Evolutionary conservation across 2,329 filamentous ascomycete genomes (phyloP).

Genomic region (Aspergillus melleus): DNA sequence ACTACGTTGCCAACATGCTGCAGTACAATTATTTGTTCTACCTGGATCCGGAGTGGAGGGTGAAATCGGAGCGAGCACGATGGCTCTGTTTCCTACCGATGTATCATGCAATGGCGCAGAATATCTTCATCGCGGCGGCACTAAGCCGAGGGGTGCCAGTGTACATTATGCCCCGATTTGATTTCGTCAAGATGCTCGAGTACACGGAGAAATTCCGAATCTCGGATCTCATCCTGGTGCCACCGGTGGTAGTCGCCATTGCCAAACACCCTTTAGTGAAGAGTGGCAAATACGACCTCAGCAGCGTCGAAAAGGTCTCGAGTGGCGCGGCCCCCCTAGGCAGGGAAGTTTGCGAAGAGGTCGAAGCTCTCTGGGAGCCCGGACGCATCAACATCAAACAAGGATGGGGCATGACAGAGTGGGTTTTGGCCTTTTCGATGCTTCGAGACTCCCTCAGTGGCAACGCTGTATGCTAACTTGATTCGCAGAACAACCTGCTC

Average conservation of each 20-base stretch:
- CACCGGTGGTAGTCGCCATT: conserved; percentile 72
- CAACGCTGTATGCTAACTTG: conserved; percentile 9
- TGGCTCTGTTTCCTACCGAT: conserved; percentile 72
- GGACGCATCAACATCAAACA: conserved; percentile 60
- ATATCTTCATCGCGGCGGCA: conserved; percentile 64
- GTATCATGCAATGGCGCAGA: conserved; percentile 74
- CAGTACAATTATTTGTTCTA: conserved; percentile 56
- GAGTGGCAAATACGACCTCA: conserved; percentile 62
- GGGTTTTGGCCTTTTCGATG: conserved; percentile 21
- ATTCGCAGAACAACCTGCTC: conserved; percentile 62
- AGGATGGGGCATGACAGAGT: conserved; percentile 88
- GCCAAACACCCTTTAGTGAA: conserved; percentile 68
- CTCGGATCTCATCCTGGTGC: conserved; percentile 66
- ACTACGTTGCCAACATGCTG: conserved; percentile 70
- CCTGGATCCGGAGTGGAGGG: conserved; percentile 52
- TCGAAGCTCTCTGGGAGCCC: conserved; percentile 57
- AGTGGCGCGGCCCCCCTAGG: conserved; percentile 70
- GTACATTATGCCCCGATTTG: conserved; percentile 77
- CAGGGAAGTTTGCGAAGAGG: conserved; percentile 55
- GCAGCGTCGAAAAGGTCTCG: conserved; percentile 59
- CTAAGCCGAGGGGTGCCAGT: conserved; percentile 57
- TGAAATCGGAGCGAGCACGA: conserved; percentile 42
- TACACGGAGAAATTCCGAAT: conserved; percentile 69
- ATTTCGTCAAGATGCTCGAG: conserved; percentile 70
- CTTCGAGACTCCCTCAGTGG: neutral